These are phyloP conservation scores for Roridomyces roridus DNA, from an alignment of 768 basidiomycete genomes.

Conservation along the genomic window DNA sequence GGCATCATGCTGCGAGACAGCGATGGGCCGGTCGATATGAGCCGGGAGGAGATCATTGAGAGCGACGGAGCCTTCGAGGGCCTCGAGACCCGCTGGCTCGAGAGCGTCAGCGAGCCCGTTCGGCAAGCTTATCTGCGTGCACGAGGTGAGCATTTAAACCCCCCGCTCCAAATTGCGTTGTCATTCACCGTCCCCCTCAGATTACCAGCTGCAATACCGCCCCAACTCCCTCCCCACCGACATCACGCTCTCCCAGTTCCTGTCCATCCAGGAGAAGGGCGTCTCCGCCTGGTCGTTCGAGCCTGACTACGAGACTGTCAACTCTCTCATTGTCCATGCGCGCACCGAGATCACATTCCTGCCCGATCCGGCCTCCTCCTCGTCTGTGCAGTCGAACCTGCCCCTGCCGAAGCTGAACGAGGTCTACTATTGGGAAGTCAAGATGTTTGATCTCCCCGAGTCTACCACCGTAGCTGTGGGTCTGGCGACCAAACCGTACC, in stretches of 20 bases:
- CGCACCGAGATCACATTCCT: slow-evolving; percentile 98
- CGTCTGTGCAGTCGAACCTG: slow-evolving; percentile 95
- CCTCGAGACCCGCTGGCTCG: slow-evolving; percentile 93
- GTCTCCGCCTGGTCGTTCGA: slow-evolving; percentile 99
- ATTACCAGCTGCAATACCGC: slow-evolving; percentile 85
- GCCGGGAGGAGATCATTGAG: slow-evolving; percentile 86
- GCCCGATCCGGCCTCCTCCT: slow-evolving; percentile 92
- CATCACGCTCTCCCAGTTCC: slow-evolving; percentile 97
- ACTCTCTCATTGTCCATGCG: slow-evolving; percentile 90
- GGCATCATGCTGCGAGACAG: slow-evolving; percentile 83
- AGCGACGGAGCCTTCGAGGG: slow-evolving; percentile 94
- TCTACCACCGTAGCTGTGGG: slow-evolving; percentile 91
- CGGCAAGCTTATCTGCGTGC: slow-evolving; percentile 80
- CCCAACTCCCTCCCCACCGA: slow-evolving; percentile 98
- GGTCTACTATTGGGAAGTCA: slow-evolving; percentile 99
- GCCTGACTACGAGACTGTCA: slow-evolving; percentile 95
- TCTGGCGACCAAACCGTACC: slow-evolving; percentile 96
- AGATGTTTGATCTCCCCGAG: slow-evolving; percentile 96
- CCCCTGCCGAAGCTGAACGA: slow-evolving; percentile 98
- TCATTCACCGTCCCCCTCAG: slow-evolving; percentile 43
- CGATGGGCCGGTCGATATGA: slow-evolving; percentile 94
- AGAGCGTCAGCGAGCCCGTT: slow-evolving; percentile 71
- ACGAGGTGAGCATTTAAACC: slow-evolving; percentile 66
- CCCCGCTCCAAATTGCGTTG: slow-evolving; percentile 4
- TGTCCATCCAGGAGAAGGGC: slow-evolving; percentile 99